Evolutionary conservation across 2,329 filamentous ascomycete species (phyloP), one percentile per base, ranked within the genome.

Genomic region (Metarhizium robertsii): DNA sequence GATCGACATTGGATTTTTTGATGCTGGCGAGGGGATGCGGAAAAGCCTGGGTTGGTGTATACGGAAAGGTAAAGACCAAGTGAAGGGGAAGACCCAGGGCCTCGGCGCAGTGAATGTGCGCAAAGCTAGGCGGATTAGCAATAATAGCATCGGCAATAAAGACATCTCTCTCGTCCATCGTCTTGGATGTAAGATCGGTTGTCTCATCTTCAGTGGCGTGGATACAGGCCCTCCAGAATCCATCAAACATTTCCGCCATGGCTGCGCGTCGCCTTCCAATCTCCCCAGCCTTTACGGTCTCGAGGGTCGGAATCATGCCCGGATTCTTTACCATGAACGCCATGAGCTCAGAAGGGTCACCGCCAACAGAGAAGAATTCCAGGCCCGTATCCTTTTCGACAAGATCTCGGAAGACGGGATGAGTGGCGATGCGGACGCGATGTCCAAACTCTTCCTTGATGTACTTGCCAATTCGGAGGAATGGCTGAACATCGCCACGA

Each of bases 41-140:
- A 60, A 92, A 92, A 0, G 82, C 78, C 55, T 84, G 79, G 0
- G 88, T 92, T 0, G 88, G 87, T 0, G 84, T 88, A 64, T 89
- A 92, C 0, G 88, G 88, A 56, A 92, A 87, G 57, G 91, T 96
- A 67, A 96, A 96, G 86, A 95, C 94, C 59, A 96, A 73, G 65
- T 92, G 87, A 2, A 92, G 69, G 0, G 89, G 89, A 20, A 92
- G 82, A 0, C 88, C 88, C 29, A 94, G 68, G 30, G 86, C 83
- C 69, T 94, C 88, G 0, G 89, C 89, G 59, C 88, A 90, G 69
- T 91, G 88, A 1, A 91, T 76, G 64, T 91, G 88, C 0, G 86
- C 87, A 67, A 92, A 90, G 59, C 81, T 86, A 0, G 87, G 87
- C 0, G 89, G 89, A 60, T 94, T 94, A 0, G 89, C 88, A 57